Percentiles rank a stretch among this genome's conserved stretches.
Evolutionary conservation across 345 rosid species (phyloP).

Genomic region (Linum lewisii): DNA sequence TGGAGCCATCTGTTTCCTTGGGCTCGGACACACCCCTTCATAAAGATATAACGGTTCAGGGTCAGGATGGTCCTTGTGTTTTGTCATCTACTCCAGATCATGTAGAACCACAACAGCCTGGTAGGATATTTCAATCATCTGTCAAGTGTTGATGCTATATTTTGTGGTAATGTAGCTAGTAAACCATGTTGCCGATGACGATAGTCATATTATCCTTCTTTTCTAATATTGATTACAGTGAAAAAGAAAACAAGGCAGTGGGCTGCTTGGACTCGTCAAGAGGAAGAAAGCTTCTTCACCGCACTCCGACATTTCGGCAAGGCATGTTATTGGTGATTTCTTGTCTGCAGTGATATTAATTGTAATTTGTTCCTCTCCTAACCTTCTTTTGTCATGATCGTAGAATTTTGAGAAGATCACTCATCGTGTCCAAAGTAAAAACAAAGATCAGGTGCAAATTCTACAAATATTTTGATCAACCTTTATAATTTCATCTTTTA

Average conservation of each 20-base stretch:
- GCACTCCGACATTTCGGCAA: slow-evolving; percentile 99
- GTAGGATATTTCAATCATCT: slow-evolving; percentile 30
- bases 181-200: too few species aligned
- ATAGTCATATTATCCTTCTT: too few species aligned
- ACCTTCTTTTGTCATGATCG: slow-evolving; percentile 15
- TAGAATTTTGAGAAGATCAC: slow-evolving; percentile 99
- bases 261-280: slow-evolving; percentile 99
- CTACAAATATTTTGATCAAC: slow-evolving; percentile 4
- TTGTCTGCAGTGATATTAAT: slow-evolving; percentile 3
- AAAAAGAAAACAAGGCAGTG: slow-evolving; percentile 90
- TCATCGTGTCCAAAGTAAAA: slow-evolving; percentile 88
- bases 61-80: slow-evolving; percentile 30
- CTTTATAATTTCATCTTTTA: slow-evolving; percentile 10
- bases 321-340: slow-evolving; percentile 34
- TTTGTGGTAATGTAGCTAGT: too few species aligned
- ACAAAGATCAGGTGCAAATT: slow-evolving; percentile 85
- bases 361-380: not conserved
- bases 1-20: slow-evolving; percentile 26
- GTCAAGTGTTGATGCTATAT: too few species aligned
- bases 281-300: slow-evolving; percentile 93
- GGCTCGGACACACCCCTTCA: slow-evolving; percentile 25
- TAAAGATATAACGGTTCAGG: slow-evolving; percentile 33
- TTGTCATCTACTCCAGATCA: slow-evolving; percentile 26
- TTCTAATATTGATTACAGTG: slow-evolving; percentile 34
- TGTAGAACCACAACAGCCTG: slow-evolving; percentile 39